Conservation (phyloP, 345 rosid species). For the Euclidium syriacum region DNA sequence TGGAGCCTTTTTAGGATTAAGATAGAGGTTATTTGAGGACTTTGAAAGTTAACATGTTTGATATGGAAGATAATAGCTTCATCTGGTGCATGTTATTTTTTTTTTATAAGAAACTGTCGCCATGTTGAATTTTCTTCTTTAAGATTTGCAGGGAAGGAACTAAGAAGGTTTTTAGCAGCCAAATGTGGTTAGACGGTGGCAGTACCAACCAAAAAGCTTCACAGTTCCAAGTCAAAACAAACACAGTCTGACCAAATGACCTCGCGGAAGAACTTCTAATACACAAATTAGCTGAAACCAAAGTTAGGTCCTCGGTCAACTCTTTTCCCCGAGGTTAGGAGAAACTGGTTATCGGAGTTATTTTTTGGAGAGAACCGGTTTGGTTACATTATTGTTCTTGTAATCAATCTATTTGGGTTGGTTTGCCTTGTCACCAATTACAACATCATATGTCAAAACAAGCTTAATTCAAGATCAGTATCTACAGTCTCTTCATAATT, state of each 20-base stretch:
- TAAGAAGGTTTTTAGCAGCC: neutral
- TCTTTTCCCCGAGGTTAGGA: neutral
- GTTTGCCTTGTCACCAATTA: neutral
- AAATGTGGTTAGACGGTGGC: slow-evolving; percentile 6
- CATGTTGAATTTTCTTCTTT: neutral
- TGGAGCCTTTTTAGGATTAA: neutral
- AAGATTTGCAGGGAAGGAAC: slow-evolving; percentile 8
- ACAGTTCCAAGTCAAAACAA: neutral
- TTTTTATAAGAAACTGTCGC: neutral
- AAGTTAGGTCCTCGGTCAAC: neutral
- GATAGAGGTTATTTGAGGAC: neutral
- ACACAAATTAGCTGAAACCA: neutral
- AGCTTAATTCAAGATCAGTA: neutral
- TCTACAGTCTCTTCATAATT: neutral
- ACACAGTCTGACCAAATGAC: neutral
- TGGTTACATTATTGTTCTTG: neutral
- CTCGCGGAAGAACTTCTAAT: neutral
- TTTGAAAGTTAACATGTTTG: neutral
- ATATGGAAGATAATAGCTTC: neutral
- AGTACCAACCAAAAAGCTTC: neutral
- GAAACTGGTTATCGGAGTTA: neutral
- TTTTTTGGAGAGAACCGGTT: neutral
- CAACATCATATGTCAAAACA: neutral
- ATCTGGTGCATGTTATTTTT: neutral
- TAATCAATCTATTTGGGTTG: neutral